Percentiles rank a stretch among this genome's conserved stretches.
Evolutionary conservation across 768 basidiomycete genomes (phyloP).

Genomic region (Panaeolus cyanescens): DNA sequence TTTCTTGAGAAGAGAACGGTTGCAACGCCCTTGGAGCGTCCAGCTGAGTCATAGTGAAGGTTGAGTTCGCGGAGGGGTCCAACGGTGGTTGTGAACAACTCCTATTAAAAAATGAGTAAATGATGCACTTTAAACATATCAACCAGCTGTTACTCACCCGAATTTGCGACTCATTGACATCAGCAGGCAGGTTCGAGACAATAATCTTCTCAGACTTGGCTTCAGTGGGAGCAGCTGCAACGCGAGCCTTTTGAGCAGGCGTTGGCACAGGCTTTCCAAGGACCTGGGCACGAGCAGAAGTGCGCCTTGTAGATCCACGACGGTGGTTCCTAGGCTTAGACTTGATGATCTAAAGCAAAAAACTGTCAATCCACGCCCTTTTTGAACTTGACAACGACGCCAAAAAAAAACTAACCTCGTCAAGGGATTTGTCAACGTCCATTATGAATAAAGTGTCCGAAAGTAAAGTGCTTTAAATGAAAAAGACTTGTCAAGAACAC

Average conservation of each 20-base stretch:
- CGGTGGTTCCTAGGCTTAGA: slow-evolving; percentile 56
- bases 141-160: slow-evolving; percentile 57
- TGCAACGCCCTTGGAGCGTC: slow-evolving; percentile 90
- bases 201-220: slow-evolving; percentile 86
- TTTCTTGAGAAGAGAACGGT: slow-evolving; percentile 82
- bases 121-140: background rate
- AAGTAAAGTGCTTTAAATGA: slow-evolving; percentile 8
- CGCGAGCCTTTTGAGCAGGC: slow-evolving; percentile 55
- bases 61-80: slow-evolving; percentile 84
- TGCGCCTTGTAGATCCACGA: slow-evolving; percentile 42
- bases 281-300: slow-evolving; percentile 55
- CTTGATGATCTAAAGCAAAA: slow-evolving; percentile 60
- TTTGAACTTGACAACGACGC: slow-evolving; percentile 1
- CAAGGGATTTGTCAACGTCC: slow-evolving; percentile 72
- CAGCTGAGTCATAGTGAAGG: slow-evolving; percentile 81
- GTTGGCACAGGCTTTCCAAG: slow-evolving; percentile 54
- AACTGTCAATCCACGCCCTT: slow-evolving; percentile 8
- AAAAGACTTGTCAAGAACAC: slow-evolving; percentile 20
- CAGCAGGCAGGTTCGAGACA: slow-evolving; percentile 88
- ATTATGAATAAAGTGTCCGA: slow-evolving; percentile 37
- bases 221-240: slow-evolving; percentile 41
- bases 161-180: slow-evolving; percentile 93
- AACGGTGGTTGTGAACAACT: slow-evolving; percentile 89
- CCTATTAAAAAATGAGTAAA: slow-evolving; percentile 48
- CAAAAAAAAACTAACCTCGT: slow-evolving; percentile 57